Evolutionary conservation across 83 land plant species (phyloP).

Genomic region (Isoetes engelmannii): DNA sequence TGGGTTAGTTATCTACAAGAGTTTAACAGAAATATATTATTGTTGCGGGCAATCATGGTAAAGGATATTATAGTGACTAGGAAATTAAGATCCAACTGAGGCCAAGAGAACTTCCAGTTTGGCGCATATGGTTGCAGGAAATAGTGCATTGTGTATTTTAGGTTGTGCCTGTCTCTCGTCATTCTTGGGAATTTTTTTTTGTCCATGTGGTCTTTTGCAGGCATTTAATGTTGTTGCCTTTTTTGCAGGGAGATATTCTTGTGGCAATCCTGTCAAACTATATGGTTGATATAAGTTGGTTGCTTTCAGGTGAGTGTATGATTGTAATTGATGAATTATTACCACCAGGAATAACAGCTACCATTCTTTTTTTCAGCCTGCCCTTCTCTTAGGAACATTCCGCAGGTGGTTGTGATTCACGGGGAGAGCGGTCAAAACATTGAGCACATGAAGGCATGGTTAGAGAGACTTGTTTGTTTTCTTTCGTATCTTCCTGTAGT

Average conservation of each 20-base stretch:
- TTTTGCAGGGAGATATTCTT: slow-evolving; percentile 64
- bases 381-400: slow-evolving; percentile 52
- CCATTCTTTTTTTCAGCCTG: slow-evolving; percentile 46
- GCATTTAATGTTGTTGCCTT: background rate
- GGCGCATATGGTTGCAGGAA: too few species aligned
- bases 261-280: slow-evolving; percentile 90
- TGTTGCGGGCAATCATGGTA: too few species aligned
- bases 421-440: slow-evolving; percentile 66
- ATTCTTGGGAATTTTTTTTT: slow-evolving; percentile 6
- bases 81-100: too few species aligned
- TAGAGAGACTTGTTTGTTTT: slow-evolving; percentile 2
- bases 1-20: too few species aligned
- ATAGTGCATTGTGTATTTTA: background rate
- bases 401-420: slow-evolving; percentile 75
- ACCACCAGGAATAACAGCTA: background rate
- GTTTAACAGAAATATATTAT: too few species aligned
- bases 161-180: background rate
- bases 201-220: background rate
- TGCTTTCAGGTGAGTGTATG: slow-evolving; percentile 53
- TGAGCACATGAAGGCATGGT: slow-evolving; percentile 56
- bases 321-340: background rate
- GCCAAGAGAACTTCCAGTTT: too few species aligned
- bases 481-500: background rate
- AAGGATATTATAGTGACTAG: too few species aligned
- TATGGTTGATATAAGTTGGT: slow-evolving; percentile 96